Conservation (phyloP, 305 asterid species). For the Striga hermonthica region DNA sequence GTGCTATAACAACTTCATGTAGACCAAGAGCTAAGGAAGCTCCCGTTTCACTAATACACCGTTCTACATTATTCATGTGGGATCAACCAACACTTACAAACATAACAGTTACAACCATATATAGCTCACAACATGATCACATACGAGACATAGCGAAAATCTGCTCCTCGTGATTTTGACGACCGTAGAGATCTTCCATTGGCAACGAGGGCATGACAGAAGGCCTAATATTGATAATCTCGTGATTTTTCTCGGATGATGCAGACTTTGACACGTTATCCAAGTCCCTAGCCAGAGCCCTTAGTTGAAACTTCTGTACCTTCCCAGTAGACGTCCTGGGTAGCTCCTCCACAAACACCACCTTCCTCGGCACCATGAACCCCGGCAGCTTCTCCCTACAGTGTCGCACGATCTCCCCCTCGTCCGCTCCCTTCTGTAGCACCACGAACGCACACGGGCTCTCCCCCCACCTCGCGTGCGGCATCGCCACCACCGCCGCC, state of each 20-base stretch:
- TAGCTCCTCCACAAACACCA: conserved; percentile 47
- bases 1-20: too few species aligned
- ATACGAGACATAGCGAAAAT: too few species aligned
- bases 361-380: conserved; percentile 75
- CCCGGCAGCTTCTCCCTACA: conserved; percentile 52
- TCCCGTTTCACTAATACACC: too few species aligned
- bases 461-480: conserved; percentile 79
- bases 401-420: conserved; percentile 47
- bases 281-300: conserved; percentile 44
- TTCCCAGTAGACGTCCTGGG: conserved; percentile 68
- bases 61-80: too few species aligned
- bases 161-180: too few species aligned
- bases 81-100: too few species aligned
- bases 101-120: too few species aligned
- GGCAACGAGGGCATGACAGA: conserved; percentile 50
- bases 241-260: conserved; percentile 27
- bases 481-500: conserved; percentile 88
- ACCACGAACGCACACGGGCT: conserved; percentile 74
- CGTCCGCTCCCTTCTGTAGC: conserved; percentile 26
- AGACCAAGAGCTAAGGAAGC: too few species aligned
- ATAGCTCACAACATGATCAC: too few species aligned
- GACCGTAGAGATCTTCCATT: too few species aligned
- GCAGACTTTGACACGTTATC: conserved; percentile 17
- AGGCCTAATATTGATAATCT: conserved; percentile 38
- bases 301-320: conserved; percentile 54